Evolutionary conservation across 805 yeast species (phyloP).

Genomic region (Lachancea sp.): DNA sequence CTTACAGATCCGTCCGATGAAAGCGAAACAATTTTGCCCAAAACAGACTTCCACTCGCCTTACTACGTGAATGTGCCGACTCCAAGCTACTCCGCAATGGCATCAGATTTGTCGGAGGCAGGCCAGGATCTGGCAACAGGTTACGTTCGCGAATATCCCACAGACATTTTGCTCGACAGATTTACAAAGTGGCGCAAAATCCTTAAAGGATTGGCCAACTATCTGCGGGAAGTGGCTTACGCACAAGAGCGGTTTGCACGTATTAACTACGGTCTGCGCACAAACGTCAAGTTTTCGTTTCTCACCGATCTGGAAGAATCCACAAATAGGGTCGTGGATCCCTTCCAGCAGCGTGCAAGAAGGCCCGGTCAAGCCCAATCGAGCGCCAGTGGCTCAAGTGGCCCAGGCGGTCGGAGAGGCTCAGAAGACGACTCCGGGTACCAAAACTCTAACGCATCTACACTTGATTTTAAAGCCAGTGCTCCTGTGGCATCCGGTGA

Average conservation of each 20-base stretch:
- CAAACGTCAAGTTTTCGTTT: constrained; percentile 45
- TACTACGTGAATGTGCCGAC: constrained; percentile 31
- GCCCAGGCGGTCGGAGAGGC: neutral
- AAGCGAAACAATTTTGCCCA: constrained; percentile 21
- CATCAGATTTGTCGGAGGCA: constrained; percentile 13
- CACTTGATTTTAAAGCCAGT: neutral
- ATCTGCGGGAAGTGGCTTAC: constrained; percentile 66
- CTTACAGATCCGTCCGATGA: constrained; percentile 18
- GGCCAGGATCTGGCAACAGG: constrained; percentile 11
- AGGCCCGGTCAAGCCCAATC: constrained; percentile 6
- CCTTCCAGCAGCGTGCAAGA: constrained; percentile 38
- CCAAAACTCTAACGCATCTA: neutral
- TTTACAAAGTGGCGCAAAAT: constrained; percentile 79
- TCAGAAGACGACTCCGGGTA: constrained; percentile 3
- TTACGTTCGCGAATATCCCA: constrained; percentile 47
- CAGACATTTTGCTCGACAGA: constrained; percentile 71
- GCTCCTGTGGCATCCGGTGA: constrained; percentile 10
- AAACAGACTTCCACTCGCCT: constrained; percentile 28
- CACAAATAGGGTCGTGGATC: constrained; percentile 39
- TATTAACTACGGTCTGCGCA: constrained; percentile 67
- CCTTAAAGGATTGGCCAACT: constrained; percentile 60
- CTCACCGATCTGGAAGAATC: constrained; percentile 33
- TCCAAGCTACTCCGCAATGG: constrained; percentile 24
- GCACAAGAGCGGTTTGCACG: constrained; percentile 71
- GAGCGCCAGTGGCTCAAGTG: neutral